Base-by-base conservation (phyloP, 2,329 filamentous ascomycete genomes). In the Fusarium sp. region DNA sequence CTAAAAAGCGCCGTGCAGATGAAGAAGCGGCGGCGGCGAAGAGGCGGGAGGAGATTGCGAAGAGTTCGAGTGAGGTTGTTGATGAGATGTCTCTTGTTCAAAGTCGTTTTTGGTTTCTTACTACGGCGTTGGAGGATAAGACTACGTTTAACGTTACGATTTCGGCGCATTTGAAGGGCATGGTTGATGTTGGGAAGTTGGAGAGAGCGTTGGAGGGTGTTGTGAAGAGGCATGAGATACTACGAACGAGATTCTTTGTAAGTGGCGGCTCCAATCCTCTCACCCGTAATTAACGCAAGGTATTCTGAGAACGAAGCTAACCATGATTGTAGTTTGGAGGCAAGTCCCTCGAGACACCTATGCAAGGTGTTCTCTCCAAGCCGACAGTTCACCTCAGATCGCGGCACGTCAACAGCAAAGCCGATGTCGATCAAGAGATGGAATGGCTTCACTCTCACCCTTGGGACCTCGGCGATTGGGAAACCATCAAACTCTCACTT, bases 1-100 rank as follows among this genome's bases (percentile, higher is more conserved):
- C 13, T 5, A 41, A 5, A 3, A 41, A 41, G 11, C 51, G 24
- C 34, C 51, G 14, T 13, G 51, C 8, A 26, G 14, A 17, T 41
- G 34, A 39, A 28, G 34, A 41, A 13, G 24, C 34, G 26, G 28
- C 6, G 22, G 28, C 17, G 6, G 42, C 9, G n/a, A 45, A 44
- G 30, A 39, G 52, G 12, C 24, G 39, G 12, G 51, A 62, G 8
- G 60, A 58, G 30, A 62, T 62, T 13, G 26, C 5, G 28, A 47
- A 39, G 39, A n/a, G 26, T n/a, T 62, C 60, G 5, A 45, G 24
- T 15, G 61, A 56, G 36, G 24, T 38, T 39, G 54, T 59, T 5
- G 61, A 64, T 30, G 61, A 64, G 34, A 58, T 64, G 55, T 64
- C 61, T 1, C 52, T 64, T 32, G 61, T 47, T 26, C 61, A 64